phyloP scores from a whole-genome alignment of 2,329 filamentous ascomycete species.

The Pseudocercospora ulei region DNA sequence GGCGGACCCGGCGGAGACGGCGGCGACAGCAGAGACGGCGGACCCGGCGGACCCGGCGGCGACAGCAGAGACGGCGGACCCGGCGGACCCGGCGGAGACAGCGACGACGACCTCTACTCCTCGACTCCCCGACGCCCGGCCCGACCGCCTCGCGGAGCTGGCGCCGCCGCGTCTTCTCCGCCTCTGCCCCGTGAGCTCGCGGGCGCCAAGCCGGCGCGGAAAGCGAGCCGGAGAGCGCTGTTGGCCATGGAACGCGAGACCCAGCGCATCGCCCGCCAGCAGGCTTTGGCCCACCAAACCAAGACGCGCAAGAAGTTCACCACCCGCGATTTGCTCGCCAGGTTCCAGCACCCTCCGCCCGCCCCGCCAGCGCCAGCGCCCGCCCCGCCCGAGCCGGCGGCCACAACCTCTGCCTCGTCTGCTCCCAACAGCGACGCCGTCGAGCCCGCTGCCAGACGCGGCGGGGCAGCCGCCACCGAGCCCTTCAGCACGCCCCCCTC shows the following conservation, averaged over 20 bases:
- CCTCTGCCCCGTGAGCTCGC: too few species aligned
- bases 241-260: constrained; percentile 95
- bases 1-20: too few species aligned
- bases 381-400: constrained; percentile 9
- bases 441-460: constrained; percentile 16
- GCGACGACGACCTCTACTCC: constrained; percentile 26
- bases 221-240: constrained; percentile 86
- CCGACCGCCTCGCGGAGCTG: too few species aligned
- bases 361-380: constrained; percentile 4
- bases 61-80: too few species aligned
- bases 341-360: constrained; percentile 55
- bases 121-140: too few species aligned
- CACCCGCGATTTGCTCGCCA: constrained; percentile 70
- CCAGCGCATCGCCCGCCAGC: constrained; percentile 76
- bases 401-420: constrained; percentile 24
- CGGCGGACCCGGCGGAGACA: too few species aligned
- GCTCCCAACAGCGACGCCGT: constrained; percentile 29
- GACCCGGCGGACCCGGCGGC: too few species aligned
- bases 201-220: constrained; percentile 63
- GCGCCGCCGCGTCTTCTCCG: too few species aligned
- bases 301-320: constrained; percentile 81
- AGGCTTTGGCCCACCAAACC: constrained; percentile 83
- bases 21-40: too few species aligned
- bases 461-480: constrained; percentile 21
- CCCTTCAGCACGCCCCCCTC: constrained; percentile 38